A percentile compares a stretch with the other conserved stretches of the same genome.
phyloP scores from a whole-genome alignment of 805 yeast species.

The Zygoascus flipseniorum region DNA sequence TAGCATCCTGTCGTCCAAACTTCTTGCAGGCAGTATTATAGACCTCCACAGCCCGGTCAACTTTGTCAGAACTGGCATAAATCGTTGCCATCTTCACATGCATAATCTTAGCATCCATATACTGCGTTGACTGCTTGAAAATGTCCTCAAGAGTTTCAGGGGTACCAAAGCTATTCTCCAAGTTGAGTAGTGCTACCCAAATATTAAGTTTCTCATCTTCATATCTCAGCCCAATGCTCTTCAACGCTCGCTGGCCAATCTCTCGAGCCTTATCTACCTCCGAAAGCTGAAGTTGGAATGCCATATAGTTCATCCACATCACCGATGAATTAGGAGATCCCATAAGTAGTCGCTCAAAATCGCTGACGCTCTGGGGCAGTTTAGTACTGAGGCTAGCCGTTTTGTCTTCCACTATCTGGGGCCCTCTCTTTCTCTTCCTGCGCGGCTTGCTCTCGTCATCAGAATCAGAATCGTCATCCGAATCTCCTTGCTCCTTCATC shows the following conservation, averaged over 20 bases:
- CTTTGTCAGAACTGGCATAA: constrained; percentile 60
- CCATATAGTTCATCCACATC: constrained; percentile 97
- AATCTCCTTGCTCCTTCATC: constrained; percentile 31
- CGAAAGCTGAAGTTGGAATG: constrained; percentile 90
- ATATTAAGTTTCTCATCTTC: constrained; percentile 89
- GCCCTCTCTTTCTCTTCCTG: constrained; percentile 31
- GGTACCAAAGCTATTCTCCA: constrained; percentile 90
- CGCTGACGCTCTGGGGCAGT: constrained; percentile 85
- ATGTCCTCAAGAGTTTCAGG: constrained; percentile 71
- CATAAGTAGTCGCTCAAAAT: constrained; percentile 83
- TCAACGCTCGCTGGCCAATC: constrained; percentile 84
- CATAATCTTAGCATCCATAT: constrained; percentile 80
- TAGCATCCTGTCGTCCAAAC: constrained; percentile 58
- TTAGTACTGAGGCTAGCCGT: constrained; percentile 77
- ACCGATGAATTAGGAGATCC: constrained; percentile 93
- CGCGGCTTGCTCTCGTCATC: constrained; percentile 33
- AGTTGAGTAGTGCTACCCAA: constrained; percentile 90
- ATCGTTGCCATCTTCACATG: constrained; percentile 74
- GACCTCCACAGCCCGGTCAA: constrained; percentile 57
- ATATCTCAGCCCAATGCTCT: constrained; percentile 81
- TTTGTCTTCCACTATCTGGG: constrained; percentile 58
- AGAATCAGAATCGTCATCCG: constrained; percentile 46
- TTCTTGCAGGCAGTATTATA: constrained; percentile 66
- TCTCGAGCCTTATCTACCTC: constrained; percentile 93
- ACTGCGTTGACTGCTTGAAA: constrained; percentile 79